Percentiles rank a stretch among this genome's conserved stretches.
Conservation (phyloP, 805 yeast genomes). For the Kodamaea leandrae region DNA sequence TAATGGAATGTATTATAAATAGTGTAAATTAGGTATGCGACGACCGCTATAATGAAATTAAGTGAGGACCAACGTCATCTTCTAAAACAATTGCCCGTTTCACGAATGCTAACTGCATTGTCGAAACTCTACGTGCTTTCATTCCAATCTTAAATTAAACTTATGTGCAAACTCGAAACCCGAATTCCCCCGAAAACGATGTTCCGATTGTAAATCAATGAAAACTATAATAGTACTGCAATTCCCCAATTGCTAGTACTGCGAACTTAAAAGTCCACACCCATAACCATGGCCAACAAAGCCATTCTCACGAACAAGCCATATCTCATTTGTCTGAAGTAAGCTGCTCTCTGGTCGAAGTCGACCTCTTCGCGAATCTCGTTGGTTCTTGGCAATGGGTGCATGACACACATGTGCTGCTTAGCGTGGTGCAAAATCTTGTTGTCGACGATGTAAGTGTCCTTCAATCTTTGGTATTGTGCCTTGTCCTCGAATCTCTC, state of each 20-base stretch:
- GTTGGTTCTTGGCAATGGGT: slow-evolving; percentile 95
- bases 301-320: slow-evolving; percentile 99
- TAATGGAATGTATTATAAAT: neutral
- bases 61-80: too few relatives aligned
- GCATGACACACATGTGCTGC: slow-evolving; percentile 98
- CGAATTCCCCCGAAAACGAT: slow-evolving; percentile 3
- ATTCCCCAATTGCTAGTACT: slow-evolving; percentile 19
- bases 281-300: slow-evolving; percentile 94
- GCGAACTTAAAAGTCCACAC: slow-evolving; percentile 66
- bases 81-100: too few relatives aligned
- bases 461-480: slow-evolving; percentile 86
- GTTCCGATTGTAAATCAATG: neutral
- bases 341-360: slow-evolving; percentile 98
- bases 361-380: slow-evolving; percentile 98
- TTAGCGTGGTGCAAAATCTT: slow-evolving; percentile 87
- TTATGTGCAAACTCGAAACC: neutral
- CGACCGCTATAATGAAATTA: too few relatives aligned
- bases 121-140: too few relatives aligned
- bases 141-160: too few relatives aligned
- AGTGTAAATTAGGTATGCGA: too few relatives aligned
- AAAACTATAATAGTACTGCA: slow-evolving; percentile 7
- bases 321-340: slow-evolving; percentile 99
- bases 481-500: slow-evolving; percentile 81
- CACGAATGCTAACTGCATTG: too few relatives aligned
- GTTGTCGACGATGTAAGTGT: slow-evolving; percentile 89